Evolutionary conservation across 2,329 filamentous ascomycete species (phyloP), one percentile per base, ranked within the genome.

Genomic region (Paraconiothyrium sp.): DNA sequence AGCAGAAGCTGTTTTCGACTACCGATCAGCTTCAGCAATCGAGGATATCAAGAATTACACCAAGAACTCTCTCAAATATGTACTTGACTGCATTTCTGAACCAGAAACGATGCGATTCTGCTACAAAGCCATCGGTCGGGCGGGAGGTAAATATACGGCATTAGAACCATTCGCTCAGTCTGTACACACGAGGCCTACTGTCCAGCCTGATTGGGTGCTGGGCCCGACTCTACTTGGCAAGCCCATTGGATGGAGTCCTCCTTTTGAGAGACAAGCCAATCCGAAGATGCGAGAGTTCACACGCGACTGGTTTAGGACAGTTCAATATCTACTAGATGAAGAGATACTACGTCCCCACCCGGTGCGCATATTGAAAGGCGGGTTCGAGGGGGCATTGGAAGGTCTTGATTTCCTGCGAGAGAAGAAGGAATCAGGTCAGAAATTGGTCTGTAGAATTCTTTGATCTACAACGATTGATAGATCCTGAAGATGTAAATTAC

Each of bases 51-150:
- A 77, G 34, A 69, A 72, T n/a, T 73, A 75, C 66, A 83, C 82
- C 2, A 66, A 75, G 2, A 78, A 82, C 68, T 64, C 62, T 37
- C 74, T 85, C 0, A 64, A 63, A 14, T 73, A 79, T 55, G 81
- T 73, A 16, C 74, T 84, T 30, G 84, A 86, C 71, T 83, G 80
- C 60, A 80, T 85, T 55, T 72, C 79, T 34, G n/a, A 64, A 57
- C 57, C 46, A 39, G 59, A 60, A 16, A 61, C 61, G 6, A 65
- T 59, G 13, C 49, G 61, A 39, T 39, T 72, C 9, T 71, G 69
- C 57, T 71, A 72, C 55, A 32, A 54, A 10, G 63, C 68, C 41
- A 50, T 74, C 9, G 70, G 70, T 0, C 47, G 67, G 1, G 49
- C 65, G n/a, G 66, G 68, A 10, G 72, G 67, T 4, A 54, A 51